Conservation (phyloP, 1,139 yeast genomes). For the Blastobotrys petasosporus region DNA sequence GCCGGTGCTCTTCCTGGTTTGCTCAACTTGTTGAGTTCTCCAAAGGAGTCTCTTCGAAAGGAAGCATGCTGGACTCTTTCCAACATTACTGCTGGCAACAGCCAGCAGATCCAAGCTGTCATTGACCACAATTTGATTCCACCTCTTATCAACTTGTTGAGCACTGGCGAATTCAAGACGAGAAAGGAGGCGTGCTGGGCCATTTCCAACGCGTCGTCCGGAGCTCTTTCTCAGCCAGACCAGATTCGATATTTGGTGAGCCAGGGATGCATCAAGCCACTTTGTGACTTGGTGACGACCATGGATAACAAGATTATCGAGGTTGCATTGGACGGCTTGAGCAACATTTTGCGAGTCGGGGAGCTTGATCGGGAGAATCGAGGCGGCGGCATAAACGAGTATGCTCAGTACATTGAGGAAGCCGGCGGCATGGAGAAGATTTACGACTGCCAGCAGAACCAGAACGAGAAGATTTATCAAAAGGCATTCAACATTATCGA, state of each 20-base stretch:
- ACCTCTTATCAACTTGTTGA: constrained; percentile 75
- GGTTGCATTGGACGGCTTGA: constrained; percentile 92
- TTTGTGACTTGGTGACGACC: constrained; percentile 82
- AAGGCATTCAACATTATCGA: constrained; percentile 89
- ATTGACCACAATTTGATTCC: constrained; percentile 93
- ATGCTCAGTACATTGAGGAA: constrained; percentile 89
- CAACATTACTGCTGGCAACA: constrained; percentile 94
- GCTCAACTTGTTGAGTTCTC: constrained; percentile 69
- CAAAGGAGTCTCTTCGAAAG: constrained; percentile 88
- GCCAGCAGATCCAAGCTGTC: constrained; percentile 93
- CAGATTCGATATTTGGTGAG: constrained; percentile 86
- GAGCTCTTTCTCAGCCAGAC: constrained; percentile 87
- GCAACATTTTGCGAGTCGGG: constrained; percentile 89
- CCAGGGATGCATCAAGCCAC: constrained; percentile 96
- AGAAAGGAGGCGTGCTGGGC: constrained; percentile 99
- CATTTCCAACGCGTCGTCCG: constrained; percentile 93
- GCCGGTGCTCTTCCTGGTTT: constrained; percentile 87
- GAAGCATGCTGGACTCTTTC: constrained; percentile 99
- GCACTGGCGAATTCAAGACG: constrained; percentile 87
- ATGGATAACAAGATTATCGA: constrained; percentile 91
- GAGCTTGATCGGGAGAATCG: constrained; percentile 82
- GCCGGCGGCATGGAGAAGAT: constrained; percentile 99
- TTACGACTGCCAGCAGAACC: constrained; percentile 85
- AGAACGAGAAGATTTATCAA: constrained; percentile 84
- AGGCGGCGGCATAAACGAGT: constrained; percentile 66